phyloP scores from a whole-genome alignment of 2,329 filamentous ascomycete species.

The Fusarium veterinarium region DNA sequence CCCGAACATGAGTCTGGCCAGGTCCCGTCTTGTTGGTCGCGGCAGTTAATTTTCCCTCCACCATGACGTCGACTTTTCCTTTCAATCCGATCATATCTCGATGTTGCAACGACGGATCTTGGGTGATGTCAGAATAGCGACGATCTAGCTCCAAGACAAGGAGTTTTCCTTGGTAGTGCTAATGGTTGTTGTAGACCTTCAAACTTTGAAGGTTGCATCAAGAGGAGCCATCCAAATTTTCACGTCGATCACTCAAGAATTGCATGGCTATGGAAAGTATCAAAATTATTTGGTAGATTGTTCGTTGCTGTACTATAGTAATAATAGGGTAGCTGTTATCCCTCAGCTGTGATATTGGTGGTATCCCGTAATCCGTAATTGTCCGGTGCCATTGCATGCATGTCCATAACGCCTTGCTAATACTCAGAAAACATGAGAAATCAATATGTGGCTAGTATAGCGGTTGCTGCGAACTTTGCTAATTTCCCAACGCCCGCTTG shows the following conservation, averaged over 20 bases:
- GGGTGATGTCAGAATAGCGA: slow-evolving; percentile 22
- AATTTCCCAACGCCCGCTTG: slow-evolving; percentile 19
- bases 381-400: slow-evolving; percentile 13
- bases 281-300: slow-evolving; percentile 4
- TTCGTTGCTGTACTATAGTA: slow-evolving; percentile 27
- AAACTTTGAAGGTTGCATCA: slow-evolving; percentile 3
- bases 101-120: slow-evolving; percentile 10
- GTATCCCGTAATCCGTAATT: slow-evolving; percentile 33
- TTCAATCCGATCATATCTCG: slow-evolving; percentile 5
- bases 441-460: slow-evolving; percentile 25
- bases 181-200: background rate
- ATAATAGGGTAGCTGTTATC: slow-evolving; percentile 31
- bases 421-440: slow-evolving; percentile 15
- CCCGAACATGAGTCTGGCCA: background rate
- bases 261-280: background rate
- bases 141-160: background rate
- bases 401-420: slow-evolving; percentile 38
- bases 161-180: background rate
- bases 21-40: background rate
- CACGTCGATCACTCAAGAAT: slow-evolving; percentile 8
- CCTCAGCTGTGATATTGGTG: slow-evolving; percentile 25
- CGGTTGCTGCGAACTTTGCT: slow-evolving; percentile 9
- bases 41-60: slow-evolving; percentile 17
- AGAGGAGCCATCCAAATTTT: background rate
- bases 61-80: slow-evolving; percentile 24